Base-by-base conservation (phyloP, 1,284 basidiomycete species). In the Heimioporus retisporus region DNA sequence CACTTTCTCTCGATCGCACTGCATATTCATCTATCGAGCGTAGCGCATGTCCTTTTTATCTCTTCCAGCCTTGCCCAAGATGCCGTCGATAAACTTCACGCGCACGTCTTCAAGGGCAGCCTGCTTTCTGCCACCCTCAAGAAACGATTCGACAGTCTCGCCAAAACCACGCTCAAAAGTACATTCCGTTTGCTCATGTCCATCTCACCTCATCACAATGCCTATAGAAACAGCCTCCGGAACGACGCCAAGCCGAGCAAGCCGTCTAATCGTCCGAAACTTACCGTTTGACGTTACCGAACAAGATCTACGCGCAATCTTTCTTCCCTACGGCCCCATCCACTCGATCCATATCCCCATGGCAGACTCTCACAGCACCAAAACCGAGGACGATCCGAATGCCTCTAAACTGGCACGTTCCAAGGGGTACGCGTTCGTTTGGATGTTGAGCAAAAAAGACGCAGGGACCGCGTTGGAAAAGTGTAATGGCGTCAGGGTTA, bases 401-500 rank as follows among this genome's bases (percentile, higher is more conserved):
- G 77, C 76, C 0, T 21, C n/a, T 13, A 60, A 63, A 50, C 6
- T 23, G 25, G 10, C 66, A 3, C 84, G 89, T 28, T 87, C 87
- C 28, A 92, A 94, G 71, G 97, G 97, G 0, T 99, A 98, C 73
- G 97, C 96, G 0, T 99, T 99, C 74, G 92, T 99, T 18, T 98
- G 96, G 96, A 96, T 96, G 87, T 81, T 96, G 68, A 92, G 90
- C 69, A 90, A 89, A 73, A 92, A 93, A 68, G 95, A 97, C 75
- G 97, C 96, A 5, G 93, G 96, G 76, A 84, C 85, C 59, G 97
- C 96, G 0, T 86, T 99, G 69, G 91, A 91, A 70, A 90, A 85
- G 8, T 89, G 95, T 69, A 99, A 99, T 75, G 96, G 96, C 18
- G 90, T 88, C 80, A 85, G 84, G 19, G 83, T 96, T 40, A 80